Evolutionary conservation across 495 filamentous ascomycete species (phyloP).

Genomic region (Pyrenula massariospora): DNA sequence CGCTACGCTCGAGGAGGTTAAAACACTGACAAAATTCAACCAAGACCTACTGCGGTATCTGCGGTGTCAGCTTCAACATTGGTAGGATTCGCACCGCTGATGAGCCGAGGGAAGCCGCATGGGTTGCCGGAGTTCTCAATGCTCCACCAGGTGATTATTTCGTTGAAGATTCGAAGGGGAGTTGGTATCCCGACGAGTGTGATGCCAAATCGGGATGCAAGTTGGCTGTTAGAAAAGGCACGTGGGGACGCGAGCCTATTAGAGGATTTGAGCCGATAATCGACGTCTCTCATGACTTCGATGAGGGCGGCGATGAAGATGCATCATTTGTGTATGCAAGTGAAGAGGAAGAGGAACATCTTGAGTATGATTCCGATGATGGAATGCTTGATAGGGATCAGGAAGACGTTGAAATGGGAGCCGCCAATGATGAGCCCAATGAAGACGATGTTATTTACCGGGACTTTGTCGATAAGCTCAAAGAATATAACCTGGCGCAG

Average conservation of each 20-base stretch:
- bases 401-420: neutral
- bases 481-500: neutral
- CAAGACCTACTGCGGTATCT: conserved; percentile 13
- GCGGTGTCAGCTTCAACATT: conserved; percentile 20
- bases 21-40: too few relatives aligned
- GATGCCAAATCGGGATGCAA: neutral
- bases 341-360: neutral
- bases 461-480: conserved; percentile 1
- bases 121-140: conserved; percentile 5
- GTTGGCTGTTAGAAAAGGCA: neutral
- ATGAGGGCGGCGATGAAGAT: conserved; percentile 2
- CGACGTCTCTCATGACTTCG: conserved; percentile 2
- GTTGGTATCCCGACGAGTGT: neutral
- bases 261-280: conserved; percentile 1
- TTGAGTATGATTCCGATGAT: conserved; percentile 9
- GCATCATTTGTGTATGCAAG: neutral
- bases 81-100: conserved; percentile 6
- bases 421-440: neutral
- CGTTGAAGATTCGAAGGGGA: neutral
- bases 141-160: neutral
- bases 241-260: neutral
- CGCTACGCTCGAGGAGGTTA: too few relatives aligned
- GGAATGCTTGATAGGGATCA: neutral
- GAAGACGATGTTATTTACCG: conserved; percentile 1
- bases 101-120: conserved; percentile 8